These are phyloP conservation scores for Monilinia vaccinii-corymbosi DNA, from an alignment of 2,329 filamentous ascomycete species.

Conservation along the genomic window DNA sequence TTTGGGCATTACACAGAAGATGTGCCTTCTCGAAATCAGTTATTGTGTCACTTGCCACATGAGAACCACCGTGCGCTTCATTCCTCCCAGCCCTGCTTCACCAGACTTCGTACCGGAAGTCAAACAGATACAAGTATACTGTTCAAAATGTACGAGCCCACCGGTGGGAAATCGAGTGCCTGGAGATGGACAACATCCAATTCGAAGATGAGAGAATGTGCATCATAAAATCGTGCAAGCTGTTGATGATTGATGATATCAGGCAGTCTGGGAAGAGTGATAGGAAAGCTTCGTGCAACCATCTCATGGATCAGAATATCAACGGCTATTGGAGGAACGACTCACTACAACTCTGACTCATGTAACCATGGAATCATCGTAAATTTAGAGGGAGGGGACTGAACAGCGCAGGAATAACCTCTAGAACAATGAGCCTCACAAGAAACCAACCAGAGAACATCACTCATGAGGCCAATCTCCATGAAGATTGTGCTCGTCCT, in stretches of 20 bases:
- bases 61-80: neutral
- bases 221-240: neutral
- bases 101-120: neutral
- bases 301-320: neutral
- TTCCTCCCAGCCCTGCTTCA: neutral
- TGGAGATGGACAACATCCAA: too few relatives aligned
- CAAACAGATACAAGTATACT: slow-evolving; percentile 2
- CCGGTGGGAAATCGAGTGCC: neutral
- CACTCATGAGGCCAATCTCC: neutral
- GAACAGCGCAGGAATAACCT: neutral
- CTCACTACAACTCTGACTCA: neutral
- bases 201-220: neutral
- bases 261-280: neutral
- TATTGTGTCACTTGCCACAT: neutral
- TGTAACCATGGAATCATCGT: neutral
- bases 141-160: neutral
- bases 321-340: neutral
- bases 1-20: neutral
- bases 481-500: neutral
- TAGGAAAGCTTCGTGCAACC: neutral
- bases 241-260: neutral
- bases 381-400: neutral
- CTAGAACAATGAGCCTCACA: neutral
- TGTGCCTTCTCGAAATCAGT: slow-evolving; percentile 4
- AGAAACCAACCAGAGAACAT: neutral